Evolutionary conservation across 345 rosid species (phyloP), one percentile per base, ranked within the genome.

Genomic region (Draba incana): DNA sequence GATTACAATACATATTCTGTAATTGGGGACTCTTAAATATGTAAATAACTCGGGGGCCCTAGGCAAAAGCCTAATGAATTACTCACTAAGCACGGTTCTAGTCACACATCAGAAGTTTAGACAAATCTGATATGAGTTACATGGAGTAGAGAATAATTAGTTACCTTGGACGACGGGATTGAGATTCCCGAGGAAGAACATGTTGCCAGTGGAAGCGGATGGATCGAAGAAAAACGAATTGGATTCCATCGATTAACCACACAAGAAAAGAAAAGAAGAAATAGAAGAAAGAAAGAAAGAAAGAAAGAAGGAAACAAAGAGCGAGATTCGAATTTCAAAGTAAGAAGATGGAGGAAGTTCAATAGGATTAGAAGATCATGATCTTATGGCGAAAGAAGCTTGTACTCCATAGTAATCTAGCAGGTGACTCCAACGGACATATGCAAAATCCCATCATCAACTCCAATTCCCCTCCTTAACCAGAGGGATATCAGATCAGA

Each of bases 301-400:
- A 42, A 10, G n/a, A 25, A 48, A 28, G 52, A 5, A 27, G n/a
- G 20, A 57, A 25, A 9, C 35, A 6, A 5, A 31, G 12, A 73
- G 23, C 2, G 20, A 61, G 39, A 9, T 54, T 43, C n/a, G 14
- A 15, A 28, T 28, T 12, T 20, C 8, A 20, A 23, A 33, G 44
- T 2, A 33, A 24, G 49, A 27, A 42, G 37, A 43, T 3, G 16
- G 10, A 53, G 20, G 23, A 9, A 9, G 8, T 30, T 30, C 33
- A 6, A 6, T 6, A 14, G 62, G 48, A 53, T 78, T 84, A 90
- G 77, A 92, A 89, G 70, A 88, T 82, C 85, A 86, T 86, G 64
- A 83, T 82, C 98, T 92, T 92, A 79, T 92, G 98, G 66, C 98
- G 98, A 61, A 92, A 92, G 84, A 92, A 92, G 80, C 98, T 92